These are phyloP conservation scores for Suillus plorans DNA, from an alignment of 768 basidiomycete species.

Conservation along the genomic window DNA sequence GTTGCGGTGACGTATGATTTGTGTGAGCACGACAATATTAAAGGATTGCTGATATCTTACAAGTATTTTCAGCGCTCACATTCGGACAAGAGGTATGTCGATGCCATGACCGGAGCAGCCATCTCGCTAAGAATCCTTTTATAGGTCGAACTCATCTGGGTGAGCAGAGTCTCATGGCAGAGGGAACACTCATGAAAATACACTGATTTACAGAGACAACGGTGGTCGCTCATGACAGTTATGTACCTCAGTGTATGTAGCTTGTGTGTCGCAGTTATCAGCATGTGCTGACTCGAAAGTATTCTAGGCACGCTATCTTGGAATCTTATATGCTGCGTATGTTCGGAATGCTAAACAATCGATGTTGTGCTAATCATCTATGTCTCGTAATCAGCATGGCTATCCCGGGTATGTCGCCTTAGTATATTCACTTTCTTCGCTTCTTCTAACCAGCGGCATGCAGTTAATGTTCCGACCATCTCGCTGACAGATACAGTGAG, in stretches of 20 bases:
- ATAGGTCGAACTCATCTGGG: neutral
- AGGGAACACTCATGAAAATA: neutral
- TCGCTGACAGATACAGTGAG: neutral
- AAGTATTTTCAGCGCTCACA: neutral
- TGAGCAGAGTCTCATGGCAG: neutral
- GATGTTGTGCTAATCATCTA: neutral
- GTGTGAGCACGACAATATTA: neutral
- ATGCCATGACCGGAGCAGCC: neutral
- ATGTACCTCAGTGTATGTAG: neutral
- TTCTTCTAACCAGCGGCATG: neutral
- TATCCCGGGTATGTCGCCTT: neutral
- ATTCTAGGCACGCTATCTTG: neutral
- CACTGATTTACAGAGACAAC: neutral
- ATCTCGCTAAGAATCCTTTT: neutral
- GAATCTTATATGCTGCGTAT: neutral
- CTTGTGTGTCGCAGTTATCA: neutral
- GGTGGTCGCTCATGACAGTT: neutral
- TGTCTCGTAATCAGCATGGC: neutral
- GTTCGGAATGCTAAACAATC: neutral
- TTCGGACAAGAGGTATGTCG: neutral
- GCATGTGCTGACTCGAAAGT: neutral
- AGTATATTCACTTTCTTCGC: neutral
- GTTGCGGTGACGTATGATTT: neutral
- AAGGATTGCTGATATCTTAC: neutral
- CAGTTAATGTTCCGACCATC: neutral